Base-by-base conservation (phyloP, 1,284 basidiomycete genomes). In the Rhodotorula sp. region DNA sequence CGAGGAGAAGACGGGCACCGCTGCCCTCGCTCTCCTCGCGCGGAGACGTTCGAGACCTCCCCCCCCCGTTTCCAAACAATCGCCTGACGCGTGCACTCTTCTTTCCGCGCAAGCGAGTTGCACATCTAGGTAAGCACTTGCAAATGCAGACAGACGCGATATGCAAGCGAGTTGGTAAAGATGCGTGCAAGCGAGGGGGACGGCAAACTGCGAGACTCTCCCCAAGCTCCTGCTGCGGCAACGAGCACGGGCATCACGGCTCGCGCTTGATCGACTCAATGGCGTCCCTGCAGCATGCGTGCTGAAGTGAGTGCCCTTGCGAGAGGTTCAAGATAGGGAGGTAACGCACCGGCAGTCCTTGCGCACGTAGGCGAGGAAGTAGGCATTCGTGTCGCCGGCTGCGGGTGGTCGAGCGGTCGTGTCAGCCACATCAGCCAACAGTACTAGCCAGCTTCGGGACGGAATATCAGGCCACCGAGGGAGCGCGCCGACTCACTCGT, bases 281-380 rank as follows among this genome's bases (percentile, higher is more conserved):
- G n/a, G 72, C 69, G 50, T 71, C 66, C 13, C 71, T 73, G 61
- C 51, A 27, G 21, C 32, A 61, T 25, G 53, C 32, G 29, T 21
- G 5, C 19, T 10, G 51, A 4, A 34, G 8, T 9, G 53, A 34
- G 29, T 7, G 36, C 5, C 22, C 27, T 12, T 19, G 17, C 48
- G 34, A 25, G 37, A 8, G 27, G 37, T 15, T 34, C 21, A 19
- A 36, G 55, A 19, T 29, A 8, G n/a, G 15, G 32, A 39, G 41
- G 29, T 32, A 22, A 48, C 73, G 53, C 56, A 72, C 74, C 63
- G 51, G 21, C 65, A 56, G 55, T 76, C 72, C 37, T 61, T 62
- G 7, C 70, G 69, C 25, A 71, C 73, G 53, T 76, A 76, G 21
- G 70, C 66, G 21, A 76, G 61, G 61, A 76, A 76, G 64, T 76